phyloP scores from a whole-genome alignment of 192 early-diverging fungal genomes.

The Gonapodya sp. region DNA sequence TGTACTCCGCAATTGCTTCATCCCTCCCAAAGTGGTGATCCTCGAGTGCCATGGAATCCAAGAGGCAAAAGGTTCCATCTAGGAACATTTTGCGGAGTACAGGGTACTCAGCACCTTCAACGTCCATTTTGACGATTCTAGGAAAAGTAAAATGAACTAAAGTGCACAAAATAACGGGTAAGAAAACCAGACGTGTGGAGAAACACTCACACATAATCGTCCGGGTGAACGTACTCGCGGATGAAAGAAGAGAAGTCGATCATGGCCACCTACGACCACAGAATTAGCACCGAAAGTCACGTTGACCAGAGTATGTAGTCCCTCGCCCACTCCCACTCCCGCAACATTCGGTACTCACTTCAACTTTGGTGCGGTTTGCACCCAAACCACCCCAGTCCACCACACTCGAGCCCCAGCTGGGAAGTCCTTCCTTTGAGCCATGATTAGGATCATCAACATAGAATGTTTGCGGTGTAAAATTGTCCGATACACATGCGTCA shows the following conservation, averaged over 20 bases:
- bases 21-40: neutral
- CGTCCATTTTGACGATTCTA: neutral
- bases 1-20: neutral
- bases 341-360: too few relatives aligned
- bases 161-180: neutral
- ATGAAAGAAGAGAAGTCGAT: neutral
- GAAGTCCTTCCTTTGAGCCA: neutral
- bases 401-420: neutral
- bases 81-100: neutral
- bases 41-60: neutral
- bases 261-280: neutral
- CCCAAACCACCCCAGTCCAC: neutral
- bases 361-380: neutral
- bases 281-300: too few relatives aligned
- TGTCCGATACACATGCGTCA: neutral
- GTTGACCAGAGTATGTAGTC: too few relatives aligned
- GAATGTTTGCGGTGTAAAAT: neutral
- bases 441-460: neutral
- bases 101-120: neutral
- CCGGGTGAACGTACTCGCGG: neutral
- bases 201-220: neutral
- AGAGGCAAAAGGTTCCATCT: neutral
- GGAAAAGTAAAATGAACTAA: neutral
- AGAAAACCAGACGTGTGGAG: neutral
- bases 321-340: too few relatives aligned